Percentiles rank a stretch among this genome's conserved stretches.
Evolutionary conservation across 208 protist genomes (phyloP).

Genomic region (Acanthamoeba divionensis): DNA sequence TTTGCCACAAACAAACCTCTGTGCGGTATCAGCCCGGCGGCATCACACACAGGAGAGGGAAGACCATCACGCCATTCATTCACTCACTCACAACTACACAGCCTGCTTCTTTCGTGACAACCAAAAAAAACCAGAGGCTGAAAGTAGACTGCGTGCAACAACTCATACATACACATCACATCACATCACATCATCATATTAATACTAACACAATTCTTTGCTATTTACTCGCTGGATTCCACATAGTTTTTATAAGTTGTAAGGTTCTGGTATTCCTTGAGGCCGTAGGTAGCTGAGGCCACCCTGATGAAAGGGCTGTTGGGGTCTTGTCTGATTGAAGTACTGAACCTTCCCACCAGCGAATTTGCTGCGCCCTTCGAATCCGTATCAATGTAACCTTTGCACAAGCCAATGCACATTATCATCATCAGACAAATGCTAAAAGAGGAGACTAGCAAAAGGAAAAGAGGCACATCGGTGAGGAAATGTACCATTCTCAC

Average conservation of each 20-base stretch:
- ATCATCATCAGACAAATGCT: background rate
- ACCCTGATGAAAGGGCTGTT: slow-evolving; percentile 30
- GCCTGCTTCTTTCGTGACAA: background rate
- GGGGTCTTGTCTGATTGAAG: slow-evolving; percentile 14
- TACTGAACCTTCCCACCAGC: slow-evolving; percentile 28
- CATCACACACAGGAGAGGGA: no score
- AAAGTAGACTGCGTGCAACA: background rate
- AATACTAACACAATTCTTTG: no score
- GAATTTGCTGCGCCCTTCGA: slow-evolving; percentile 33
- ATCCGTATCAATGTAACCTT: slow-evolving; percentile 22
- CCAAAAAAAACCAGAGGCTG: background rate
- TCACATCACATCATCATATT: background rate
- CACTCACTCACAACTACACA: background rate
- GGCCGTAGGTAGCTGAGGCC: slow-evolving; percentile 6
- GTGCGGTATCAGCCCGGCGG: no score
- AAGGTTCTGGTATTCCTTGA: background rate
- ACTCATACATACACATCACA: background rate
- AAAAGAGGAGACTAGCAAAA: background rate
- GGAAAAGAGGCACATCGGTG: background rate
- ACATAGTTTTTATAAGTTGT: slow-evolving; percentile 16
- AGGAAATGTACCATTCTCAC: background rate
- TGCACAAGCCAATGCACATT: background rate
- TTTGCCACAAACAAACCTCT: no score
- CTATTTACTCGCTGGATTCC: background rate
- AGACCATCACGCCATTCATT: no score